Conservation (phyloP, 805 yeast genomes). For the Saturnispora saitoi region DNA sequence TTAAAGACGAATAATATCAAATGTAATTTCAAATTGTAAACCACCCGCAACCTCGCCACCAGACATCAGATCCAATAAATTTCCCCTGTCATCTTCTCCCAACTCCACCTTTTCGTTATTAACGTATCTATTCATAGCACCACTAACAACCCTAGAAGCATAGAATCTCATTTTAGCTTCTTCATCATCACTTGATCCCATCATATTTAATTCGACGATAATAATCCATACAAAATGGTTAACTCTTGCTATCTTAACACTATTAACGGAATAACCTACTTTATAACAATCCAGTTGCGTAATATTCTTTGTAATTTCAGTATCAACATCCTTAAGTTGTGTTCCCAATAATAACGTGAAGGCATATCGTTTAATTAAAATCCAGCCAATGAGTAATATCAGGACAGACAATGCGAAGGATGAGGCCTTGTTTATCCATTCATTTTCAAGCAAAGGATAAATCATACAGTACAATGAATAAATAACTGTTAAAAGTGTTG, state of each 20-base stretch:
- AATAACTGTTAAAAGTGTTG: conserved; percentile 36
- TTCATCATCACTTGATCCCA: conserved; percentile 66
- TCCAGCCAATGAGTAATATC: conserved; percentile 22
- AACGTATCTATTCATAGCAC: conserved; percentile 22
- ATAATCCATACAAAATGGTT: conserved; percentile 54
- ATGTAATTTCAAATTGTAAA: conserved; percentile 34
- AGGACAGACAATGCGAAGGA: conserved; percentile 21
- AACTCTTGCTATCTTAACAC: conserved; percentile 50
- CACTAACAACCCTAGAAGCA: conserved; percentile 34
- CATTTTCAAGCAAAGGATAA: conserved; percentile 21
- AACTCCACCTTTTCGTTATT: conserved; percentile 8
- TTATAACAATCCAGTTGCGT: conserved; percentile 43
- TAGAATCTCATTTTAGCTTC: conserved; percentile 50
- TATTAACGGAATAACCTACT: conserved; percentile 38
- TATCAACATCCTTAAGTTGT: conserved; percentile 35
- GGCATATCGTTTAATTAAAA: conserved; percentile 42
- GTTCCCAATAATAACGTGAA: conserved; percentile 45
- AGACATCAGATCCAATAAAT: conserved; percentile 20
- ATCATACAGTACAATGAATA: conserved; percentile 26
- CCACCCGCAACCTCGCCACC: conserved; percentile 18
- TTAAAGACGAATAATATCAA: conserved; percentile 30
- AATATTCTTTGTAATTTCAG: conserved; percentile 38
- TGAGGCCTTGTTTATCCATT: conserved; percentile 19
- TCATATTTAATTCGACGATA: conserved; percentile 46
- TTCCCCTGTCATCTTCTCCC: neutral